Base-by-base conservation (phyloP, 1,139 yeast species). In the Geotrichum fermentans region DNA sequence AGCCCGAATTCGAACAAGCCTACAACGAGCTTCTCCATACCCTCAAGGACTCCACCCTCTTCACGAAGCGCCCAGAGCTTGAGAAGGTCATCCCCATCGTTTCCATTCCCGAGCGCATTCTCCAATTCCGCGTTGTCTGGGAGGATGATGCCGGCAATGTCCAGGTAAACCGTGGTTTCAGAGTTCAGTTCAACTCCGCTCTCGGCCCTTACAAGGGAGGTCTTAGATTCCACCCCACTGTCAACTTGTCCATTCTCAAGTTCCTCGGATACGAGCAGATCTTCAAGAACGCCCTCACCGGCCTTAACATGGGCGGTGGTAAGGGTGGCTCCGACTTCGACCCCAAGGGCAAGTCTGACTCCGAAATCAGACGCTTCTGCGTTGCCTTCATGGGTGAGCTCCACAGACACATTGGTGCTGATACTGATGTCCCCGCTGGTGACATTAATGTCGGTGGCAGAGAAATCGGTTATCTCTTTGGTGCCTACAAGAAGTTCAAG, bases 181-280 rank as follows among this genome's bases (percentile, higher is more conserved):
- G 98, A 76, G 97, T 92, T 56, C 98, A 92, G 76, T 92, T 87
- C 80, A 92, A 89, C 82, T 88, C 96, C 51, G 95, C 97, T 52
- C 79, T 92, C 61, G 98, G 98, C 69, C 98, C 98, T 62, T 92
- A 87, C 86, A 92, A 92, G 78, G 98, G 98, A 68, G 98, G 98
- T 69, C 80, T 92, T 63, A 83, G 98, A 74, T 85, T 92, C 82
- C 97, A 92, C 77, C 97, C 97, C 63, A 77, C 95, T 52, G 98
- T 92, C 62, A 92, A 89, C 74, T 79, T 92, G 65, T 88, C 97
- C 51, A 86, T 92, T 69, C 79, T 92, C 69, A 92, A 92, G 75
- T 92, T 92, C 73, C 79, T 92, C 66, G 98, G 97, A 66, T 92
- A 87, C 70, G 98, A 92, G 77, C 98, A 92, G 75, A 89, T 89